Evolutionary conservation across 176 grass and related monocot genomes (phyloP), one percentile per base, ranked within the genome.

Genomic region (Aegilops longissima): DNA sequence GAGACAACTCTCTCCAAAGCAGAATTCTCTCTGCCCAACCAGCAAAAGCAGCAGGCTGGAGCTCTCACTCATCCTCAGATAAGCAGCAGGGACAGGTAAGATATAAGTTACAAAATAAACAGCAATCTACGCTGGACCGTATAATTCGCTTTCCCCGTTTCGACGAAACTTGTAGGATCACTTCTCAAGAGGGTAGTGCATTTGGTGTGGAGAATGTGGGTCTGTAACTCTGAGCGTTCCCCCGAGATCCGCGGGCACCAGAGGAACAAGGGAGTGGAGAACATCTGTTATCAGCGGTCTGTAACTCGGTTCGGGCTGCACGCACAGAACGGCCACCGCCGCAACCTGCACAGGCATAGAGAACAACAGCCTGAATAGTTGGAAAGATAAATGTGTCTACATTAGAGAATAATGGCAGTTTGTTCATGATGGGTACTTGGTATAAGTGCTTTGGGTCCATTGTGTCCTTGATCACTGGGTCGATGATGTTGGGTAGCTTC

Each of bases 371-470:
- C 66, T 39, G 25, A 86, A 79, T 70, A 47, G 25, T 56, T 31
- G 44, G 0, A 24, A 87, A 80, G 45, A 79, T 72, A 63, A 39
- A 68, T 86, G 8, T 40, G 30, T 23, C 20, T 68, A 14, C 63
- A 47, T 67, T 76, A 20, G 78, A 74, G 8, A 70, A 77, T 24
- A 76, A 24, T 66, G 70, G 58, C 18, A 85, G 29, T 82, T 73
- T 73, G 42, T 44, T 75, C 42, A 56, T 31, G 80, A 70, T 61
- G 82, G 40, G 49, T 88, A 99, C 97, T 86, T 99, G 97, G 80
- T 96, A 99, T 73, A 99, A 84, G 80, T 99, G 97, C 80, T 99
- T 99, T 39, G 80, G 89, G 66, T 99, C 94, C 97, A 99, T 99
- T 61, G 83, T 92, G 69, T 99, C 89, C 88, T 80, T 91, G 89